phyloP scores from a whole-genome alignment of 2,329 filamentous ascomycete genomes.

The Pseudocercospora macadamiae region DNA sequence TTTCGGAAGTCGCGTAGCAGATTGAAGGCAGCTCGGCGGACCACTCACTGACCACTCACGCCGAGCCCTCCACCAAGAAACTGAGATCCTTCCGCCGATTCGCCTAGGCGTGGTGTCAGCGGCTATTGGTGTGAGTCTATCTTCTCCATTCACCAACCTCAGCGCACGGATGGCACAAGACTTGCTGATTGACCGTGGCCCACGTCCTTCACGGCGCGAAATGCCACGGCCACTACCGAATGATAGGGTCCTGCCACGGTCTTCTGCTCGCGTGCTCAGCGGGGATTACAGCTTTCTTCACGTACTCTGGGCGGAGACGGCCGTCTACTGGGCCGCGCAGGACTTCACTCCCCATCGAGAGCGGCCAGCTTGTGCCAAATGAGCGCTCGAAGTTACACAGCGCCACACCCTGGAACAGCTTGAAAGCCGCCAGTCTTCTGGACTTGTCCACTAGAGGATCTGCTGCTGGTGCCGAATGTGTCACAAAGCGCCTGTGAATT shows the following conservation, averaged over 20 bases:
- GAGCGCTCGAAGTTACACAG: constrained; percentile 7
- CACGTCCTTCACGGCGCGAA: background rate
- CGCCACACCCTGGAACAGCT: constrained; percentile 7
- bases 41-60: background rate
- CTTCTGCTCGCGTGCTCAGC: constrained; percentile 5
- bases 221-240: constrained; percentile 6
- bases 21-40: no score
- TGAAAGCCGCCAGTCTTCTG: background rate
- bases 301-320: background rate
- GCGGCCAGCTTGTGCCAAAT: constrained; percentile 7
- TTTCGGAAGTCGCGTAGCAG: background rate
- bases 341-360: background rate
- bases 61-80: background rate
- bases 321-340: background rate
- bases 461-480: constrained; percentile 24
- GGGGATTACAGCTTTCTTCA: background rate
- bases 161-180: background rate
- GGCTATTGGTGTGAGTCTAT: background rate
- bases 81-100: background rate
- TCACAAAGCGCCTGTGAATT: constrained; percentile 22
- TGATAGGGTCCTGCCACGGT: background rate
- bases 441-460: constrained; percentile 12
- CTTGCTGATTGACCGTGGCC: background rate
- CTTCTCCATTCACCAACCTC: constrained; percentile 1
- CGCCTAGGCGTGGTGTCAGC: background rate